Evolutionary conservation across 352 stramenopile genomes (phyloP).

Genomic region (Globisporangium emineosum): DNA sequence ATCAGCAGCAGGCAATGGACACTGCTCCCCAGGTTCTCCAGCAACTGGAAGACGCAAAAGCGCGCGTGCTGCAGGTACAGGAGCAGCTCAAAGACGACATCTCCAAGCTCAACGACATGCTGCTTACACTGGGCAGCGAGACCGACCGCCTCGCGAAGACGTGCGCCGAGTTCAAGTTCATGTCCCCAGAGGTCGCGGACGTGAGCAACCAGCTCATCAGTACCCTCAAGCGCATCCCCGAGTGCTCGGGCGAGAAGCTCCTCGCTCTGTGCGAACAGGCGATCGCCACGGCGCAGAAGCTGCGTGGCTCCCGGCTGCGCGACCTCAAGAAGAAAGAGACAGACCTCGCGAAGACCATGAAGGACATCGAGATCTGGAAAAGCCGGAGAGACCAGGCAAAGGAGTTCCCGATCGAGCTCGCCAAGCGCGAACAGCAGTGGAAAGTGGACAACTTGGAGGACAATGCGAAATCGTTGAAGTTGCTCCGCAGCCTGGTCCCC

Average conservation of each 20-base stretch:
- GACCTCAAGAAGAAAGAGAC: slow-evolving; percentile 53
- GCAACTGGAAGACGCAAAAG: slow-evolving; percentile 40
- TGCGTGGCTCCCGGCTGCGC: slow-evolving; percentile 42
- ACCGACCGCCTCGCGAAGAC: slow-evolving; percentile 40
- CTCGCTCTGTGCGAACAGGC: slow-evolving; percentile 43
- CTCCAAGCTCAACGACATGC: slow-evolving; percentile 40
- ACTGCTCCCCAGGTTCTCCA: background rate
- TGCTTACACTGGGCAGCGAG: slow-evolving; percentile 41
- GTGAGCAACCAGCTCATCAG: slow-evolving; percentile 24
- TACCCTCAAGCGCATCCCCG: slow-evolving; percentile 33
- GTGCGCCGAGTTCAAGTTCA: slow-evolving; percentile 31
- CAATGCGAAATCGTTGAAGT: slow-evolving; percentile 36
- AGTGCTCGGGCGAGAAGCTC: slow-evolving; percentile 42
- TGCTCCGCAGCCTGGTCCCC: slow-evolving; percentile 51
- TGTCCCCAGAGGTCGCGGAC: slow-evolving; percentile 24
- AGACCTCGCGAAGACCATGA: slow-evolving; percentile 48
- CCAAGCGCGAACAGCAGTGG: slow-evolving; percentile 48
- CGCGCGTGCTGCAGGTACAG: slow-evolving; percentile 39
- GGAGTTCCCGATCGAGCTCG: slow-evolving; percentile 53
- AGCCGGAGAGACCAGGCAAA: slow-evolving; percentile 47
- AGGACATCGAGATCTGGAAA: slow-evolving; percentile 73
- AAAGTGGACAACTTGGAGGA: slow-evolving; percentile 29
- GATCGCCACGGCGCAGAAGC: slow-evolving; percentile 35
- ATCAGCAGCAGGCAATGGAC: background rate
- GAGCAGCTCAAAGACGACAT: slow-evolving; percentile 44